Evolutionary conservation across 2,329 filamentous ascomycete species (phyloP), one percentile per base, ranked within the genome.

Genomic region (Verticillium nonalfalfae): DNA sequence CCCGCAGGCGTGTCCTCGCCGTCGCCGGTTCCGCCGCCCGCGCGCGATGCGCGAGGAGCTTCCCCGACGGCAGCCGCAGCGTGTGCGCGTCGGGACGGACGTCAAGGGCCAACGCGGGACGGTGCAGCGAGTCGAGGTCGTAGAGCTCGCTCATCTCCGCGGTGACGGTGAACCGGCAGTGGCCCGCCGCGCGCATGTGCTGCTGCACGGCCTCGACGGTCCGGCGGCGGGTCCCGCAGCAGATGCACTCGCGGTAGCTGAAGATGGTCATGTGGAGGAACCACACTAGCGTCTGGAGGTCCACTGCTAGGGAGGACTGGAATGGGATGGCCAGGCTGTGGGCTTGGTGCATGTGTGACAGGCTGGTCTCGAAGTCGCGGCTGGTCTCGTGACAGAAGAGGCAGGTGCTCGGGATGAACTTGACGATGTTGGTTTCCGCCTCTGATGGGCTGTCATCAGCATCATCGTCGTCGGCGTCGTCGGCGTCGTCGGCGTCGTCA

Each of bases 191-290:
- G 0, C 70, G 65, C 81, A 83, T 84, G 60, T 83, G 83, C 40
- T 82, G 79, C 64, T 81, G 79, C 0, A 78, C 76, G 0, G 75
- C 83, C 58, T 79, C 72, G 0, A 72, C 70, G 0, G 77, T 80
- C 0, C 68, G 68, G 39, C 78, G 74, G 38, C 75, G 68, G 11
- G 72, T 79, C 1, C 78, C 78, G 63, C 82, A 85, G n/a, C 73
- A 75, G 40, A 85, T 72, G 62, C 83, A 85, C 67, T 83, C 79
- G n/a, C 72, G 71, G 59, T 81, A 83, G 0, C 68, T 74, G 18
- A 72, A 78, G 13, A 85, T 77, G 21, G 84, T 69, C 7, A 81
- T 72, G 59, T 79, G 74, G 0, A 84, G 69, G 59, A 83, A 83
- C 55, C 71, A 66, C 34, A 84, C 69, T 1, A 85, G 68, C 0